These are phyloP conservation scores for Hyaloperonospora brassicae DNA, from an alignment of 352 stramenopile genomes.

Conservation along the genomic window DNA sequence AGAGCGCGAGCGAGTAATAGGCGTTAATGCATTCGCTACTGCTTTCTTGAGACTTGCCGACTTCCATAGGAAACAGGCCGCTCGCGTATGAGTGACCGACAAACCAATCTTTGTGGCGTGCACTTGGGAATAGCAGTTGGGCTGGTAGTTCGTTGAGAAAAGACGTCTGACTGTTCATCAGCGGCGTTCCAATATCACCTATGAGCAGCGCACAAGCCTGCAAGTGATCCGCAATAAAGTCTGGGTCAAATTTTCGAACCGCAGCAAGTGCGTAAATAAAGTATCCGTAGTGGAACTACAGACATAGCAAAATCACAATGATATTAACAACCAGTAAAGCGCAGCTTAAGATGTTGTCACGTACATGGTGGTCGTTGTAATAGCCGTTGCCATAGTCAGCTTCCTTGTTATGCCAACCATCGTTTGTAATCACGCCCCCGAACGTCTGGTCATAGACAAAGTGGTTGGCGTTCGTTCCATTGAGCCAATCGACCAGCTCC, in stretches of 20 bases:
- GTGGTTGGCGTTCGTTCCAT: conserved; percentile 46
- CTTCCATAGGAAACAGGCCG: conserved; percentile 90
- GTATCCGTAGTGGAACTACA: conserved; percentile 94
- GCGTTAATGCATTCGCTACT: conserved; percentile 93
- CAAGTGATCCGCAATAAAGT: conserved; percentile 56
- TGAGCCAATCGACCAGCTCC: conserved; percentile 53
- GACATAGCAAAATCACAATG: conserved; percentile 9
- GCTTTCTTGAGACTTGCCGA: conserved; percentile 94
- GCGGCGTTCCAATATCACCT: conserved; percentile 57
- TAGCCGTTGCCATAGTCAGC: conserved; percentile 85
- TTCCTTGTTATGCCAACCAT: conserved; percentile 55
- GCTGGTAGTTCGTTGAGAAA: conserved; percentile 52
- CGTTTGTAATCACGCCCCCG: conserved; percentile 85
- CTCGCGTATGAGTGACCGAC: conserved; percentile 94
- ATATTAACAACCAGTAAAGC: conserved; percentile 2
- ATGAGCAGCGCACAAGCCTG: conserved; percentile 50
- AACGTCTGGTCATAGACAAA: conserved; percentile 91
- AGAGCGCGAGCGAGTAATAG: conserved; percentile 92
- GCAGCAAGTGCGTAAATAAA: conserved; percentile 79
- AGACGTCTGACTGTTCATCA: conserved; percentile 32
- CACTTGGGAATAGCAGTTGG: conserved; percentile 68
- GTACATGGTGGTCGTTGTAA: conserved; percentile 82
- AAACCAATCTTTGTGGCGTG: conserved; percentile 94
- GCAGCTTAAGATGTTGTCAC: conserved; percentile 1
- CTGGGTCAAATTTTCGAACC: conserved; percentile 64